These are phyloP conservation scores for Penicillium sp. DNA, from an alignment of 2,329 filamentous ascomycete genomes.

Conservation along the genomic window DNA sequence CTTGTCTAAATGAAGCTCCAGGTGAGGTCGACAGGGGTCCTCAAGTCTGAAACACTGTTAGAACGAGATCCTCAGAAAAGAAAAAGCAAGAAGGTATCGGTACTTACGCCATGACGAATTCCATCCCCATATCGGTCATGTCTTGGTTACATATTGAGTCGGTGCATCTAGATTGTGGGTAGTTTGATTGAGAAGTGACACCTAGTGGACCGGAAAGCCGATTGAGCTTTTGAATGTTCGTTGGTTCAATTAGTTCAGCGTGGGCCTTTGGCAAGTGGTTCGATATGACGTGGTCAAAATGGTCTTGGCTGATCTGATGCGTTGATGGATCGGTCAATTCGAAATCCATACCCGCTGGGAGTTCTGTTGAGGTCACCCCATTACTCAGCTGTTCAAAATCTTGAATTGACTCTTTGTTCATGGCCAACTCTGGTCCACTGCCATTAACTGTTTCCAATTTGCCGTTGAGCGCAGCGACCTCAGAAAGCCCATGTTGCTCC, in stretches of 20 bases:
- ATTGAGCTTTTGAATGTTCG: not conserved
- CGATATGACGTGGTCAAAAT: not conserved
- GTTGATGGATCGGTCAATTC: not conserved
- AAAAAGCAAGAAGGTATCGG: not conserved
- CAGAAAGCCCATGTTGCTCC: not conserved
- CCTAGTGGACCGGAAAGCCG: not conserved
- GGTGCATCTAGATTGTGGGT: not conserved
- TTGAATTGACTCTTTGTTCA: not conserved
- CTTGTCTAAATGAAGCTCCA: conserved; percentile 20
- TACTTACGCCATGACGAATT: conserved; percentile 38
- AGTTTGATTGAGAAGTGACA: not conserved
- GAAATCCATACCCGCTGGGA: not conserved
- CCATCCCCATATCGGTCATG: conserved; percentile 26
- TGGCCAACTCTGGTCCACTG: not conserved
- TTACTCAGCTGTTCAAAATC: not conserved
- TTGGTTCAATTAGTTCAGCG: not conserved
- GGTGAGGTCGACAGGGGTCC: conserved; percentile 35
- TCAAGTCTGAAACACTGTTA: conserved; percentile 28
- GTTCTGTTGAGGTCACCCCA: not conserved
- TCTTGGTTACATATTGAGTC: not conserved
- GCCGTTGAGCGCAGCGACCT: not conserved
- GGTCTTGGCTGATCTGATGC: not conserved
- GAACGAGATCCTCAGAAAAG: not conserved
- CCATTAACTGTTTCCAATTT: not conserved
- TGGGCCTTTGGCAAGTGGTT: not conserved